Base-by-base conservation (phyloP, 345 rosid genomes). In the Pugionium cornutum region DNA sequence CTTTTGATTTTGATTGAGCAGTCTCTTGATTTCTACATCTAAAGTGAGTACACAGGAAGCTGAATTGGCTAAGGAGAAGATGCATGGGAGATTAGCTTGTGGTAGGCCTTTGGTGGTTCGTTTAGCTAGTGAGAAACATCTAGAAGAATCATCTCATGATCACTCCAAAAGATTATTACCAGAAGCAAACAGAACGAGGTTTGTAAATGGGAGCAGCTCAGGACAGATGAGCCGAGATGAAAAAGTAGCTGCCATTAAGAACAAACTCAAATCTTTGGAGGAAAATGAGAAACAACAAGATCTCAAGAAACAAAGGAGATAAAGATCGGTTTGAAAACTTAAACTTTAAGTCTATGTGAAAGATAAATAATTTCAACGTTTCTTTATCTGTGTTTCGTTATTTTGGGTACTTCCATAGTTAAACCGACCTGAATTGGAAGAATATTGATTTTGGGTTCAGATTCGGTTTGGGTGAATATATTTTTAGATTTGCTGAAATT, bases 11-110 rank as follows among this genome's bases (percentile, higher is more conserved):
- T 41, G 9, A 33, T 40, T 4, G 47, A 57, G 76, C 84, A 78
- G 59, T 52, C 75, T 62, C 68, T 83, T 89, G 84, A 92, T 84
- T 78, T 82, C 82, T 80, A 75, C 58, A 46, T 63, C 9, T 82
- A 87, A 72, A 92, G 96, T 87, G 92, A 92, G 98, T 32, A 89
- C 71, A 90, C 89, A 92, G 98, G 98, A 92, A 82, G 96, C 98
- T 62, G 75, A 80, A 84, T 78, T 85, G 71, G 96, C 98, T 8
- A 89, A 85, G 80, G 95, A 92, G 72, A 92, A 84, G 81, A 89
- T 91, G 98, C 92, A 89, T 47, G 96, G 98, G 72, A 85, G 85
- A 59, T 76, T 91, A 62, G 98, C 95, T 58, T 89, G 90, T 60
- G 95, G 96, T 43, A 90, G 95, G 47, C 98, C 96, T 43, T 64